These are phyloP conservation scores for Penicillium flavigenum DNA, from an alignment of 495 filamentous ascomycete genomes.

Conservation along the genomic window DNA sequence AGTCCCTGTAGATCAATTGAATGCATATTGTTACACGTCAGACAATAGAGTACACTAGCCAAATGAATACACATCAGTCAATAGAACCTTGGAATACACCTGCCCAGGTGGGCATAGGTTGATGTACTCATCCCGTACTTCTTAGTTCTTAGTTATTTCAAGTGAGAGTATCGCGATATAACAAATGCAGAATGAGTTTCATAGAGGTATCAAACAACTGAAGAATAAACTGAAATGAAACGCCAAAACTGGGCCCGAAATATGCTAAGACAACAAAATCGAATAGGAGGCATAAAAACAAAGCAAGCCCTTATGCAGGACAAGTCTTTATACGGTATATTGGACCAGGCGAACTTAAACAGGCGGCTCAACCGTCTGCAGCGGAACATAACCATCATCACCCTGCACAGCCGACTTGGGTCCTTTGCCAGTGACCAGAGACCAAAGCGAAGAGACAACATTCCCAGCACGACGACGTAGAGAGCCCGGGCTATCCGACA, in stretches of 20 bases:
- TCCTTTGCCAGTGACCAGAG: slow-evolving; percentile 30
- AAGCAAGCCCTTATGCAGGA: not conserved
- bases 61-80: no score
- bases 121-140: not conserved
- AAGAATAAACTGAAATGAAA: slow-evolving; percentile 2
- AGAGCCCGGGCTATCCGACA: slow-evolving; percentile 23
- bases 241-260: not conserved
- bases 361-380: slow-evolving; percentile 44
- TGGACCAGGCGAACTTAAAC: slow-evolving; percentile 19
- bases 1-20: not conserved
- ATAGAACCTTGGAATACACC: no score
- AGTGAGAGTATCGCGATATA: not conserved
- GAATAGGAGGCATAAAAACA: not conserved
- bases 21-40: no score
- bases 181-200: slow-evolving; percentile 3
- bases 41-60: no score
- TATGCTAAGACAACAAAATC: not conserved
- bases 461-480: slow-evolving; percentile 24
- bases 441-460: slow-evolving; percentile 26
- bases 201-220: slow-evolving; percentile 21
- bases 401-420: slow-evolving; percentile 18
- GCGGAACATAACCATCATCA: slow-evolving; percentile 47
- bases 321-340: not conserved
- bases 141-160: not conserved
- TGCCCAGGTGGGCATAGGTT: no score